These are phyloP conservation scores for Moringa oleifera DNA, from an alignment of 345 rosid species.

Conservation along the genomic window DNA sequence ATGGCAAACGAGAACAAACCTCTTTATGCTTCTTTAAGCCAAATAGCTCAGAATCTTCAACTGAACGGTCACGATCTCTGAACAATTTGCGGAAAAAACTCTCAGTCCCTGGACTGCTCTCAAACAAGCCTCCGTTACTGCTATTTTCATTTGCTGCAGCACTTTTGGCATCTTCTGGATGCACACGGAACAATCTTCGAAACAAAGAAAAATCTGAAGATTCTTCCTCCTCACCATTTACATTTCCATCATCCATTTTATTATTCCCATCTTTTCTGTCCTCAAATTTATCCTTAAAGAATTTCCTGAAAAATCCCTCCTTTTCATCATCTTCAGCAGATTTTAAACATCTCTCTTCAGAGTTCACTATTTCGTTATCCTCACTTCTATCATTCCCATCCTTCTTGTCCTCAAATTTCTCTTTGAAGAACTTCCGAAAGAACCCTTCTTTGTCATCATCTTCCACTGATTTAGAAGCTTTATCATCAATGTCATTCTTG, in stretches of 20 bases:
- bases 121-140: slow-evolving; percentile 46
- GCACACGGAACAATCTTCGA: slow-evolving; percentile 82
- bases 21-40: slow-evolving; percentile 74
- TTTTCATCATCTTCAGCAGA: slow-evolving; percentile 77
- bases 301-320: slow-evolving; percentile 83
- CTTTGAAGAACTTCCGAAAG: slow-evolving; percentile 76
- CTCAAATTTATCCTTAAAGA: slow-evolving; percentile 78
- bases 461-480: slow-evolving; percentile 50
- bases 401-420: slow-evolving; percentile 74
- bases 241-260: slow-evolving; percentile 46
- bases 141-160: slow-evolving; percentile 48
- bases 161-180: slow-evolving; percentile 77
- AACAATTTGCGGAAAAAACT: slow-evolving; percentile 94
- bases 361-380: slow-evolving; percentile 28
- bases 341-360: slow-evolving; percentile 51
- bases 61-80: slow-evolving; percentile 88
- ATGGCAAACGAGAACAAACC: slow-evolving; percentile 34
- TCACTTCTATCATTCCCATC: slow-evolving; percentile 44
- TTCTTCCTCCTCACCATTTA: slow-evolving; percentile 67
- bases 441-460: slow-evolving; percentile 88
- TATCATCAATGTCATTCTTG: slow-evolving; percentile 49
- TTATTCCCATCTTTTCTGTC: slow-evolving; percentile 74
- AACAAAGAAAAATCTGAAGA: slow-evolving; percentile 78
- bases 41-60: slow-evolving; percentile 89
- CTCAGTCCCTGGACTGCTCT: slow-evolving; percentile 95